Percentiles rank a stretch among this genome's conserved stretches.
These are phyloP conservation scores for Vachellia collinsii DNA, from an alignment of 306 rosid species.

Conservation along the genomic window DNA sequence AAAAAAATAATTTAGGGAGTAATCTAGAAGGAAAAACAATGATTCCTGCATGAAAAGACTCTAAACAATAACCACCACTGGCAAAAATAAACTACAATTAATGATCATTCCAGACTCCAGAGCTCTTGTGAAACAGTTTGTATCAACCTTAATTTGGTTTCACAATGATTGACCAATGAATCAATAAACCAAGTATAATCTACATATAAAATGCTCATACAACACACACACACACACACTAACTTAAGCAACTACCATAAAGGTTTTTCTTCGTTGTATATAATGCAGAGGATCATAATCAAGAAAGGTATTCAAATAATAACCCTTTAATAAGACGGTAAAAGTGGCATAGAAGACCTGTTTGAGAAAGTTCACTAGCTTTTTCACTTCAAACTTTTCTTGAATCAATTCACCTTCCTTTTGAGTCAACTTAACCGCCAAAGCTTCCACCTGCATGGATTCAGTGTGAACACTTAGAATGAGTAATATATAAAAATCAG, in stretches of 20 bases:
- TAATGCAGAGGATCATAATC: background rate
- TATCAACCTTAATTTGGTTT: background rate
- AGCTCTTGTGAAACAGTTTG: background rate
- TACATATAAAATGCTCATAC: background rate
- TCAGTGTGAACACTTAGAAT: conserved; percentile 24
- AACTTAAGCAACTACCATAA: background rate
- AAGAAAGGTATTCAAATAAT: conserved; percentile 4
- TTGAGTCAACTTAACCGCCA: conserved; percentile 96
- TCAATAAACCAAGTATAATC: background rate
- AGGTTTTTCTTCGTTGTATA: background rate
- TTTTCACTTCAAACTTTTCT: conserved; percentile 98
- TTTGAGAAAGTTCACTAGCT: conserved; percentile 85
- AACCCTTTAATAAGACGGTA: conserved; percentile 7
- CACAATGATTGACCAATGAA: background rate
- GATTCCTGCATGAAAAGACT: background rate
- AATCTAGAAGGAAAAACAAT: conserved; percentile 9
- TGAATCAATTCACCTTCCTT: conserved; percentile 97
- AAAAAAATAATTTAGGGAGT: conserved; percentile 14
- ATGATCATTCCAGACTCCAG: background rate
- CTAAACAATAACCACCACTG: background rate
- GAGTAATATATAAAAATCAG: too few species aligned
- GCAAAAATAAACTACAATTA: conserved; percentile 5
- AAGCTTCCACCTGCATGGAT: conserved; percentile 82
- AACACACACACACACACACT: background rate
- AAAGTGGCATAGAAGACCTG: conserved; percentile 55